Conservation (phyloP, 2,329 filamentous ascomycete genomes). For the Claviceps pusilla region DNA sequence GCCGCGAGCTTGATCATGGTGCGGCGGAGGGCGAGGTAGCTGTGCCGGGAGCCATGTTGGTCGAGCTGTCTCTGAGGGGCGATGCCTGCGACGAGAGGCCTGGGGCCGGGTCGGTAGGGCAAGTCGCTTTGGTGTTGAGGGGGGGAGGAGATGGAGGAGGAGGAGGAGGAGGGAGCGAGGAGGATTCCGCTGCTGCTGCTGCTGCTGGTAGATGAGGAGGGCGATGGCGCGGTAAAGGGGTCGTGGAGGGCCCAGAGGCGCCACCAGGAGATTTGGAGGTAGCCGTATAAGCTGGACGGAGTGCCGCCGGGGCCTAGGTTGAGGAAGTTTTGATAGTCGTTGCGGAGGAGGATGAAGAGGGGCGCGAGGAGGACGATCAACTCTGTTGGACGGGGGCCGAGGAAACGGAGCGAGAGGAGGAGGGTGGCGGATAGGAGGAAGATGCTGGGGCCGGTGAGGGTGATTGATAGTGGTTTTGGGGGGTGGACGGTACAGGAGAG, state of each 20-base stretch:
- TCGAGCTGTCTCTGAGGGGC: slow-evolving; percentile 68
- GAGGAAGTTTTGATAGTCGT: slow-evolving; percentile 63
- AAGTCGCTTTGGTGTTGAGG: slow-evolving; percentile 24
- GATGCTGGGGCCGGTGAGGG: slow-evolving; percentile 35
- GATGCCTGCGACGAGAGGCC: slow-evolving; percentile 58
- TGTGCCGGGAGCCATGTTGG: slow-evolving; percentile 41
- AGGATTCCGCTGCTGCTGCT: slow-evolving; percentile 37
- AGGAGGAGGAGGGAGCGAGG: background rate
- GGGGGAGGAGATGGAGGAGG: background rate
- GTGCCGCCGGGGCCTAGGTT: slow-evolving; percentile 68
- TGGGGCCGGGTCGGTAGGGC: slow-evolving; percentile 44
- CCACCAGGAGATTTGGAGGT: slow-evolving; percentile 57
- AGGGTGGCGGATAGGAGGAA: slow-evolving; percentile 30
- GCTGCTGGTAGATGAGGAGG: slow-evolving; percentile 34
- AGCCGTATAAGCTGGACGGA: slow-evolving; percentile 57
- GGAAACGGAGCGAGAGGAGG: slow-evolving; percentile 35
- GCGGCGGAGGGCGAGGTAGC: slow-evolving; percentile 39
- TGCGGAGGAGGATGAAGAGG: slow-evolving; percentile 37
- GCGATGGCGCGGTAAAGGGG: slow-evolving; percentile 44
- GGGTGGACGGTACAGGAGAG: slow-evolving; percentile 16
- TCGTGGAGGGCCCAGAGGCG: slow-evolving; percentile 57
- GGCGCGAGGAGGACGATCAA: slow-evolving; percentile 35
- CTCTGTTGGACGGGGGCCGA: slow-evolving; percentile 33
- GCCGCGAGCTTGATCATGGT: slow-evolving; percentile 37
- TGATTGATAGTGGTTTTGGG: slow-evolving; percentile 37